Evolutionary conservation across 2,329 filamentous ascomycete species (phyloP).

Genomic region (Fusarium newnesense): DNA sequence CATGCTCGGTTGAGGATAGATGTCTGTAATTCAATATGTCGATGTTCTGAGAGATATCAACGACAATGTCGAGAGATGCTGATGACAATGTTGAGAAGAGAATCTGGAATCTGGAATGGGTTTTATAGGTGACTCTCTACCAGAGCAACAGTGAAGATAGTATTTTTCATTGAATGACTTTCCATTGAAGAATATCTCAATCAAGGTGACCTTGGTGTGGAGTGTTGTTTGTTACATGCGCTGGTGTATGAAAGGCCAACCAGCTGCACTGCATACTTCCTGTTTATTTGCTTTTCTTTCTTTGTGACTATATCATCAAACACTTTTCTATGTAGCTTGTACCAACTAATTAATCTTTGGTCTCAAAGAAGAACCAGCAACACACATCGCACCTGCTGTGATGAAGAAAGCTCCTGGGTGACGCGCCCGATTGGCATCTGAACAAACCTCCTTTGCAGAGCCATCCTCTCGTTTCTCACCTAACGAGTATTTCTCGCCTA

Average conservation of each 20-base stretch:
- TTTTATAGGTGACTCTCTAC: neutral
- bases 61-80: neutral
- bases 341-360: too few relatives aligned
- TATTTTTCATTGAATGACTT: too few relatives aligned
- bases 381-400: fast-evolving
- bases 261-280: neutral
- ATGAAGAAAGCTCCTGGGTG: neutral
- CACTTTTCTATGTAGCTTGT: too few relatives aligned
- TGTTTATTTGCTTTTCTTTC: neutral
- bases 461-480: fast-evolving
- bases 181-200: fast-evolving
- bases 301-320: neutral
- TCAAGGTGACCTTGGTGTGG: neutral
- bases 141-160: neutral
- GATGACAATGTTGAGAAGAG: neutral
- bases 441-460: neutral
- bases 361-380: neutral
- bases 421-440: neutral
- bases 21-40: too few relatives aligned
- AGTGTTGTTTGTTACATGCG: neutral
- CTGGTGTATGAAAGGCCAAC: neutral
- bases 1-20: too few relatives aligned
- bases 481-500: neutral
- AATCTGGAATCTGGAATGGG: neutral
- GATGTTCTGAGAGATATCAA: neutral